Percentiles rank a stretch among this genome's conserved stretches.
These are phyloP conservation scores for Rusavskia elegans DNA, from an alignment of 495 filamentous ascomycete genomes.

Conservation along the genomic window DNA sequence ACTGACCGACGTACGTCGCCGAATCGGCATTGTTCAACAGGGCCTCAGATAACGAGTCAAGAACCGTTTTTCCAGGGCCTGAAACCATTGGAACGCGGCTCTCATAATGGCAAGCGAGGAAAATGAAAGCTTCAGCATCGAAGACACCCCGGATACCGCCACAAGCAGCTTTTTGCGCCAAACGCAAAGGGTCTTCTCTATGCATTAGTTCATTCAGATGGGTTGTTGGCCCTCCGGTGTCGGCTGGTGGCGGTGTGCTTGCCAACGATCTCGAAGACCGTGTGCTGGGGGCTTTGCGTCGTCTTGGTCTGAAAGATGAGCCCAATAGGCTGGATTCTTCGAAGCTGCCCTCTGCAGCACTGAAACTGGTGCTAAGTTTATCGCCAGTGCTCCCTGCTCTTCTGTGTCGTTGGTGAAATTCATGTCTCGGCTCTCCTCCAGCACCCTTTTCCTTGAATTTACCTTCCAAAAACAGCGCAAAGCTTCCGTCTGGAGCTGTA, in stretches of 20 bases:
- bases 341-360: conserved; percentile 25
- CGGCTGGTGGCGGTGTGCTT: conserved; percentile 18
- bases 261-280: conserved; percentile 20
- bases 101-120: conserved; percentile 7
- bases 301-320: conserved; percentile 18
- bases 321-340: conserved; percentile 25
- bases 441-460: conserved; percentile 3
- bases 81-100: background rate
- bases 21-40: conserved; percentile 46
- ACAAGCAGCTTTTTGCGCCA: conserved; percentile 6
- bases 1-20: conserved; percentile 40
- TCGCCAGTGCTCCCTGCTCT: conserved; percentile 17
- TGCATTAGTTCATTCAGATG: conserved; percentile 35
- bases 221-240: conserved; percentile 16
- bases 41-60: conserved; percentile 10
- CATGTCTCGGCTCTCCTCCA: conserved; percentile 3
- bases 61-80: background rate
- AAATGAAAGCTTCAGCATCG: conserved; percentile 7
- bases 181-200: background rate
- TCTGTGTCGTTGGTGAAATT: conserved; percentile 4
- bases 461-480: conserved; percentile 13
- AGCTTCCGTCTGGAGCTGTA: conserved; percentile 5
- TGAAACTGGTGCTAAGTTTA: conserved; percentile 17
- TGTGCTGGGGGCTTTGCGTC: conserved; percentile 17
- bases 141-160: conserved; percentile 7